Evolutionary conservation across 2,329 filamentous ascomycete genomes (phyloP), one percentile per base, ranked within the genome.

Genomic region (Apiospora hydei): DNA sequence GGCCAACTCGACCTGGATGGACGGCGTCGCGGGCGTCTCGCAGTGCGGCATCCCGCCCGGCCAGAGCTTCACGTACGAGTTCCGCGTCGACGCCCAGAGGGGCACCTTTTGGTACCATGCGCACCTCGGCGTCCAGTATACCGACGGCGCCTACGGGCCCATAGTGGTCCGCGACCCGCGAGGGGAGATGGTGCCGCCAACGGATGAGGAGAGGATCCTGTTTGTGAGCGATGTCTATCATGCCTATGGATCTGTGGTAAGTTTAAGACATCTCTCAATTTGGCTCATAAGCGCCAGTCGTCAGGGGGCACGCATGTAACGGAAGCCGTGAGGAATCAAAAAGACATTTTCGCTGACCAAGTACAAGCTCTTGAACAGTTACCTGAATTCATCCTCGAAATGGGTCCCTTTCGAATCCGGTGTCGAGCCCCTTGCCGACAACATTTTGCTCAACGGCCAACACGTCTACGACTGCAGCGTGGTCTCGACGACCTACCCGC

Each of bases 1-100:
- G 80, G 88, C 88, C 74, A 88, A 88, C 47, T 89, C 88, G 0
- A 90, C 86, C 26, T 86, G 88, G 74, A 92, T 93, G 89, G 92
- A 94, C 76, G 92, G 92, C 3, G 87, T 91, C 2, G 82, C 85
- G 0, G 88, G 87, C 49, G 86, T 92, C 11, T 89, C 86, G 0
- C 91, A 92, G 76, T 91, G 89, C 75, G 84, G 84, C 0, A 89
- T 93, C 24, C 84, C 87, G 1, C 85, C 90, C 0, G 89, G 88
- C 0, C 79, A 81, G 11, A 86, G 81, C 1, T 89, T 90, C 72
- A 88, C 85, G 2, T 92, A 92, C 77, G 88, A 90, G 70, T 92
- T 92, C 77, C 87, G 83, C 0, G 84, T 89, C 8, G 71, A 70
- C 4, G 78, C 75, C 11, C 81, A 84, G 69, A 75, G 81, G 47